These are phyloP conservation scores for Pyrenochaeta sp. DNA, from an alignment of 2,329 filamentous ascomycete genomes.

Conservation along the genomic window DNA sequence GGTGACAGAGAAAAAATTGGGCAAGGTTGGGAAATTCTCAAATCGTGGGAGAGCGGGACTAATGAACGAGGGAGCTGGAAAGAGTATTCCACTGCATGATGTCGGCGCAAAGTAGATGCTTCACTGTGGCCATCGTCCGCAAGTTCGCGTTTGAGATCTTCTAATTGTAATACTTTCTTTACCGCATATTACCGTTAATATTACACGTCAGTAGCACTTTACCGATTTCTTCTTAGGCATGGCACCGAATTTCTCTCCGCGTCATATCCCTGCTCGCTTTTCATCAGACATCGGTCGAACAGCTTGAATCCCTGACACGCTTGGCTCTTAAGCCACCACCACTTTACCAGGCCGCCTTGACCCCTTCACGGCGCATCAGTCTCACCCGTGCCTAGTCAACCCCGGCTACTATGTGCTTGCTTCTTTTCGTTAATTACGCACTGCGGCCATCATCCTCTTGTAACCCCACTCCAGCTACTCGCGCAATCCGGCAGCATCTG, in stretches of 20 bases:
- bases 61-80: constrained; percentile 24
- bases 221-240: background rate
- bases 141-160: background rate
- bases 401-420: constrained; percentile 17
- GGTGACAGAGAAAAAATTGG: constrained; percentile 56
- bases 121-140: background rate
- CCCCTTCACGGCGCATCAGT: constrained; percentile 16
- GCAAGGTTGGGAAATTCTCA: constrained; percentile 50
- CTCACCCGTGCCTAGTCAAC: constrained; percentile 9
- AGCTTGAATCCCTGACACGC: constrained; percentile 12
- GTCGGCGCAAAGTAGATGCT: constrained; percentile 23
- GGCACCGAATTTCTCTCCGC: constrained; percentile 2
- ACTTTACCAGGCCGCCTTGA: constrained; percentile 1
- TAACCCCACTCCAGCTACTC: constrained; percentile 4
- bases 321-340: constrained; percentile 18
- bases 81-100: constrained; percentile 29
- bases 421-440: constrained; percentile 17
- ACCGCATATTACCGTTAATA: constrained; percentile 11
- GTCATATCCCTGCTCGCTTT: constrained; percentile 8
- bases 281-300: constrained; percentile 5
- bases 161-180: constrained; percentile 6
- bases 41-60: constrained; percentile 7
- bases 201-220: background rate
- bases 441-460: constrained; percentile 2
- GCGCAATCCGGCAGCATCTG: constrained; percentile 3